Evolutionary conservation across 108 stramenopile species (phyloP), one percentile per base, ranked within the genome.

Genomic region (Fragilaria crotonensis): DNA sequence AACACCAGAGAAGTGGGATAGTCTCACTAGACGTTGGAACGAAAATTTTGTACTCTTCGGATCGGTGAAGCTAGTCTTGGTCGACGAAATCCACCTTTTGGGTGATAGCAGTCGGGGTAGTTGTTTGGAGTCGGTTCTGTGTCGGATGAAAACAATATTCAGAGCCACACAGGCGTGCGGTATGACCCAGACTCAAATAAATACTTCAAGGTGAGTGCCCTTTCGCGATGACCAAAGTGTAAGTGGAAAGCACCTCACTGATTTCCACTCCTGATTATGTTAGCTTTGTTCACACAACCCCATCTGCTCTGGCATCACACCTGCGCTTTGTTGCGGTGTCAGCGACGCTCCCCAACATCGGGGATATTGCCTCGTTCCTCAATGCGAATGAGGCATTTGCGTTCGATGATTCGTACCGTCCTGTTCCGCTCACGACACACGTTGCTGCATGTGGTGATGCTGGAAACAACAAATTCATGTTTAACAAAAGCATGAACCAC

Each of bases 1-100:
- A 0, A 97, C 96, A n/a, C 94, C 96, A 0, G 96, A 97, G 70
- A 97, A 96, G 45, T 94, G 84, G 87, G 96, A 97, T 77, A 74
- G 77, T n/a, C 81, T 96, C n/a, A 87, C 95, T 1, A 51, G 96
- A n/a, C 60, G 65, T 26, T 97, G 95, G 96, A 91, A 71, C 30
- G 93, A 96, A 33, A 83, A 94, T 49, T 78, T 94, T 3, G 91
- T 78, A 59, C 70, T 98, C 28, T 66, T 98, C 25, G 88, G 90
- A 0, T 74, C 85, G 9, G 84, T 98, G 47, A 90, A 90, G 61
- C 78, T 98, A n/a, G 48, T 96, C 9, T 52, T 98, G 47, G 44
- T 96, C 28, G 97, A 98, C 64, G 97, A 98, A 67, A 90, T 96
- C 0, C 97, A 98, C 71, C 64, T 95, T 33, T 66, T 98, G 14